Base-by-base conservation (phyloP, 257 asterid species). In the Apocynum venetum region DNA sequence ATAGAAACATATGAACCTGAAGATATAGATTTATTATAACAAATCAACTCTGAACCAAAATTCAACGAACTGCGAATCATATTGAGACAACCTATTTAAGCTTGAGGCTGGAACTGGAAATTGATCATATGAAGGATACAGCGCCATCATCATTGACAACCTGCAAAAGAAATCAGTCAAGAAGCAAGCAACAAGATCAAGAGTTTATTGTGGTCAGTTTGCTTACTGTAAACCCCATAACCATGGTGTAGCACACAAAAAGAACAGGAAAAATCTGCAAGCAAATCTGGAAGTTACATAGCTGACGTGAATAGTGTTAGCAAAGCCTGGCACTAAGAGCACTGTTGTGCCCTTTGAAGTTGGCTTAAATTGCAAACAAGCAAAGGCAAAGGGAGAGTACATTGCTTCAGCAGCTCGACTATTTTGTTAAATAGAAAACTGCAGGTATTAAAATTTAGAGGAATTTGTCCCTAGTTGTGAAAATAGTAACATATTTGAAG, bases 141-240 rank as follows among this genome's bases (percentile, higher is more conserved):
- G 97, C 93, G 78, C 98, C 98, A 90, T 92, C 98, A 78, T 94
- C 98, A 7, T 91, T 92, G 80, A 90, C 91, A 83, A 91, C 98
- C 97, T 92, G 92, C 82, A 84, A 79, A 4, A 75, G 31, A 71
- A 70, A 63, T 36, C 44, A 17, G 55, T 52, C 20, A 11, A 61
- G 43, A 59, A 15, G 49, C 17, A 4, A 75, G 14, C 51, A 67
- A 17, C 14, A n/a, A 65, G 64, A 57, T 20, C 36, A 19, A 61
- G 40, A 59, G 43, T 7, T 67, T 1, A 67, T 3, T 15, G 35
- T 17, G 19, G 47, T 65, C 71, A 40, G 31, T 38, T 8, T 40
- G 9, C 48, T 38, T 67, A 43, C 14, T 4, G 43, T 41, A 43
- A 47, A 19, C 12, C 1, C 9, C 6, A 15, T 15, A 6, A 66